A percentile compares a stretch with the other conserved stretches of the same genome.
Evolutionary conservation across 768 basidiomycete species (phyloP).

Genomic region (Strobilomyces confusus): DNA sequence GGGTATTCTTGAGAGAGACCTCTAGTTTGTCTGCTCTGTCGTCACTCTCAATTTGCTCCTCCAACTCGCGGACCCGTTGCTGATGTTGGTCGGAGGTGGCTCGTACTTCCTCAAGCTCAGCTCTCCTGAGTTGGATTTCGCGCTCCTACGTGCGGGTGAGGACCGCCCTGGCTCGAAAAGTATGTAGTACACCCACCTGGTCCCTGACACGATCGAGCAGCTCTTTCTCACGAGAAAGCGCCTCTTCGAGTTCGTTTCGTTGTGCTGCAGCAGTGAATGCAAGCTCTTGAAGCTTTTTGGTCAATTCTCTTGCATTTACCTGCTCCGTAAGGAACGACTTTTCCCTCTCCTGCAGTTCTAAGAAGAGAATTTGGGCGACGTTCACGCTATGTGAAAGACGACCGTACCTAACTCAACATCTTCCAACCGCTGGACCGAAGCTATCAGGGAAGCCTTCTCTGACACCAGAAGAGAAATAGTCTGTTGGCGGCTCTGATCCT

Average conservation of each 20-base stretch:
- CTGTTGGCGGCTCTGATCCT: constrained; percentile 57
- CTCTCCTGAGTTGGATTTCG: constrained; percentile 63
- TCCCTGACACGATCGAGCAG: constrained; percentile 31
- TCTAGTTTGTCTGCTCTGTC: constrained; percentile 77
- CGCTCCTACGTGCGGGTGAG: constrained; percentile 51
- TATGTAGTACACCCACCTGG: constrained; percentile 28
- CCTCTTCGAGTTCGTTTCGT: constrained; percentile 39
- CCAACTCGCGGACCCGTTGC: constrained; percentile 62
- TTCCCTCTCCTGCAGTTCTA: constrained; percentile 46
- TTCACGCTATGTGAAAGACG: not conserved
- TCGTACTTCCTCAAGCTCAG: constrained; percentile 48
- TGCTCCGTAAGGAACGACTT: constrained; percentile 42
- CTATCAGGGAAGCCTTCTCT: constrained; percentile 59
- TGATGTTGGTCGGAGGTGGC: constrained; percentile 51
- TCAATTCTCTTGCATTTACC: constrained; percentile 36
- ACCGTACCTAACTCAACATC: constrained; percentile 59
- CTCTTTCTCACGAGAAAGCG: constrained; percentile 48
- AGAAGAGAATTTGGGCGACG: not conserved
- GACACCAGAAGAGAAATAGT: constrained; percentile 75
- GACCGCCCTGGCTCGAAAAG: not conserved
- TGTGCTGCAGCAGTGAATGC: constrained; percentile 36
- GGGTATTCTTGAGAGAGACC: constrained; percentile 67
- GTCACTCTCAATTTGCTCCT: constrained; percentile 81
- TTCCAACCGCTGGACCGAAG: constrained; percentile 57
- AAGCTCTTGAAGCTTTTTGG: constrained; percentile 40